Percentiles rank a stretch among this genome's conserved stretches.
Conservation (phyloP, 768 basidiomycete genomes). For the Suillus hirtellus region DNA sequence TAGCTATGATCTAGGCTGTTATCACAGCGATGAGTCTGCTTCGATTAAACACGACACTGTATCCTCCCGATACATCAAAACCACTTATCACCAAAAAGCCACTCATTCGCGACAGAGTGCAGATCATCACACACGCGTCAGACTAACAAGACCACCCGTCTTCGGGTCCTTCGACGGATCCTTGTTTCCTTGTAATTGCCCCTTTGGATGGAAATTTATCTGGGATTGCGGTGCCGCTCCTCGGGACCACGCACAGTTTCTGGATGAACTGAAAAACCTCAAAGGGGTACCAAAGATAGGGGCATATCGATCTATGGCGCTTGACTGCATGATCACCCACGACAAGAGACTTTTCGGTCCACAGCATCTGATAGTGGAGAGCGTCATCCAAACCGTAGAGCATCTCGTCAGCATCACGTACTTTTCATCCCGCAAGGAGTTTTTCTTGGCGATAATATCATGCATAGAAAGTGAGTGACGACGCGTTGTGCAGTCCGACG, state of each 20-base stretch:
- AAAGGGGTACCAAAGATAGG: neutral
- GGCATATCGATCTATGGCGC: neutral
- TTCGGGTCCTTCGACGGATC: neutral
- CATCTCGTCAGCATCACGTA: neutral
- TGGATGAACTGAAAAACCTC: neutral
- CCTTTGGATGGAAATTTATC: neutral
- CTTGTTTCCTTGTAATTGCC: neutral
- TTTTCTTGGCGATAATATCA: neutral
- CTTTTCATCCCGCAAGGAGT: conserved; percentile 1
- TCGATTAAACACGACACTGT: neutral
- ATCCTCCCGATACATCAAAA: neutral
- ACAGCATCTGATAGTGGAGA: neutral
- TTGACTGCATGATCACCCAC: neutral
- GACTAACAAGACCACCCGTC: neutral
- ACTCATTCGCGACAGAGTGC: neutral
- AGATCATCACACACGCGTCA: neutral
- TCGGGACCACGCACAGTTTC: neutral
- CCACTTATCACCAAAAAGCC: neutral
- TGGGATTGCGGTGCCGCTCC: neutral
- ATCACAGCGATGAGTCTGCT: neutral
- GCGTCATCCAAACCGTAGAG: conserved; percentile 1
- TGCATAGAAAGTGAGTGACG: neutral
- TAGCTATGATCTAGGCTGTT: neutral
- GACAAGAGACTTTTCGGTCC: conserved; percentile 1
- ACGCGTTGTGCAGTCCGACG: neutral